These are phyloP conservation scores for Thraustotheca clavata DNA, from an alignment of 352 stramenopile species.

Conservation along the genomic window DNA sequence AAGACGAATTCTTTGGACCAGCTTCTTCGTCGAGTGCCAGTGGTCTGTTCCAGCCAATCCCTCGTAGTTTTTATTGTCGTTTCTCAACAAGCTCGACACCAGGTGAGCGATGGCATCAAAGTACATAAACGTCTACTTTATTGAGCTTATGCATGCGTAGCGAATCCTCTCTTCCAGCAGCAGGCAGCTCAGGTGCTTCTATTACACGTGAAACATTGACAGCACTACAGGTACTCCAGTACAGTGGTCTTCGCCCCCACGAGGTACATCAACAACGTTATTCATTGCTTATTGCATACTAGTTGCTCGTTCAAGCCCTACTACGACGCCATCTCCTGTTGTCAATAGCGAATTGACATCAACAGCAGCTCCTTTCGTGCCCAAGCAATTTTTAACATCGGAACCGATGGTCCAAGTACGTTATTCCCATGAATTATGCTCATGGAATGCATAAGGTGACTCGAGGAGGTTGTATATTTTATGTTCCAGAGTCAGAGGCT, in stretches of 20 bases:
- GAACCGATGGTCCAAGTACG: conserved; percentile 17
- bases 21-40: no score
- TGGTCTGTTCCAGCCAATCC: no score
- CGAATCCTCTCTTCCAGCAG: neutral
- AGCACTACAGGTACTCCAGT: neutral
- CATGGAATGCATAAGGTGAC: conserved; percentile 6
- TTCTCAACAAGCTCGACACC: conserved; percentile 6
- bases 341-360: conserved; percentile 14
- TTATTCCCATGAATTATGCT: neutral
- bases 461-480: conserved; percentile 18
- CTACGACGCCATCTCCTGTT: neutral
- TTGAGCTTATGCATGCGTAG: neutral
- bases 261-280: neutral
- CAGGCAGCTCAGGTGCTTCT: neutral
- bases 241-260: neutral
- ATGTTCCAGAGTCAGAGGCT: conserved; percentile 12
- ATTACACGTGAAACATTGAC: neutral
- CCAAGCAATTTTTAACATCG: neutral
- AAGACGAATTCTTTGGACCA: no score
- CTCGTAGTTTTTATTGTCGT: conserved; percentile 12
- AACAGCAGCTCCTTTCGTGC: conserved; percentile 14
- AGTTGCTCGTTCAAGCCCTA: neutral
- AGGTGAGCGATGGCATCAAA: neutral
- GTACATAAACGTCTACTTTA: neutral
- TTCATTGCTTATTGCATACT: neutral